These are phyloP conservation scores for Suhomyces bribrorum DNA, from an alignment of 1,139 yeast species.

Conservation along the genomic window DNA sequence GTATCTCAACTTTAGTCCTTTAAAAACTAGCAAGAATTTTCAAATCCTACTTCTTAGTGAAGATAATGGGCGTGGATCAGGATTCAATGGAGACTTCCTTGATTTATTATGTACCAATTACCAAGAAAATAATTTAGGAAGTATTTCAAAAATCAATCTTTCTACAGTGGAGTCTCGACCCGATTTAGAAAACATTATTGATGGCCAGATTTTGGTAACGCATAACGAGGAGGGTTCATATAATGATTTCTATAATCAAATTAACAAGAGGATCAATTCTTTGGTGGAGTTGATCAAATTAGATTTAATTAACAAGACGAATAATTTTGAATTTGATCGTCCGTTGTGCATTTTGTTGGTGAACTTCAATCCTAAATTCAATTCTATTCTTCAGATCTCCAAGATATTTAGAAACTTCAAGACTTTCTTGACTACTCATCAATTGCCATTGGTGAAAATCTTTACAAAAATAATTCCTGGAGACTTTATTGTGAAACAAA, in stretches of 20 bases:
- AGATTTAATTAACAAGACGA: conserved; percentile 45
- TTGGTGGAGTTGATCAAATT: conserved; percentile 39
- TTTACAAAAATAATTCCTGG: conserved; percentile 62
- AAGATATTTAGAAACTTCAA: conserved; percentile 52
- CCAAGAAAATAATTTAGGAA: conserved; percentile 51
- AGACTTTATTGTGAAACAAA: conserved; percentile 43
- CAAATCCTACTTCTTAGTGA: conserved; percentile 53
- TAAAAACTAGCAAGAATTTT: conserved; percentile 50
- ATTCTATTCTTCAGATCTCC: conserved; percentile 50
- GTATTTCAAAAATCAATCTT: conserved; percentile 34
- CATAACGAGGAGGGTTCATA: conserved; percentile 20
- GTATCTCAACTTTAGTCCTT: conserved; percentile 56
- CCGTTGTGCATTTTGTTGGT: conserved; percentile 51
- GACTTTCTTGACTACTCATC: conserved; percentile 39
- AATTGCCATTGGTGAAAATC: conserved; percentile 44
- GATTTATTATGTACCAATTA: conserved; percentile 45
- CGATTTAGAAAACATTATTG: conserved; percentile 34
- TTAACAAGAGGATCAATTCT: conserved; percentile 30
- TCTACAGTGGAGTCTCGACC: conserved; percentile 32
- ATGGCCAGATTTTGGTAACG: conserved; percentile 36
- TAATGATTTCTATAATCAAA: conserved; percentile 32
- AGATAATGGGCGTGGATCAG: conserved; percentile 16
- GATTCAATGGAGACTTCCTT: conserved; percentile 33
- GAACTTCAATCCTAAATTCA: conserved; percentile 46
- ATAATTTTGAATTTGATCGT: conserved; percentile 43